phyloP scores from a whole-genome alignment of 768 basidiomycete genomes.

The Leccinum obscurum region DNA sequence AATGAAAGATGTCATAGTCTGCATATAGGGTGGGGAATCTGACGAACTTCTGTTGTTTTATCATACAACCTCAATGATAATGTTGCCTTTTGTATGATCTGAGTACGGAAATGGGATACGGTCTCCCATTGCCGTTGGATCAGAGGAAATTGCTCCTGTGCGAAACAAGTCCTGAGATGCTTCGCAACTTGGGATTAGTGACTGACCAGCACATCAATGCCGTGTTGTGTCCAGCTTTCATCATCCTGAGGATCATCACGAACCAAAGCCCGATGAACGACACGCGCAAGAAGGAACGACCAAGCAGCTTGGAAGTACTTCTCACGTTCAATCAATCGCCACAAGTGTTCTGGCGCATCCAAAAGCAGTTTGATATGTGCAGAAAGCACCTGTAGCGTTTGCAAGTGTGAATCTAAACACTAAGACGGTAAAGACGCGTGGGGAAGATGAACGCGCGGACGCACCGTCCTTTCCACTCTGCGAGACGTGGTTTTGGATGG shows the following conservation, averaged over 20 bases:
- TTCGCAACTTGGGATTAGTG: background rate
- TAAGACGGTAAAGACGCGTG: background rate
- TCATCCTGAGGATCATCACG: constrained; percentile 65
- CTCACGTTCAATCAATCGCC: constrained; percentile 81
- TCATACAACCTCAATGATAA: constrained; percentile 67
- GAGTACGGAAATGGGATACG: constrained; percentile 81
- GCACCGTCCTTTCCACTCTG: constrained; percentile 44
- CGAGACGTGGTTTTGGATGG: constrained; percentile 42
- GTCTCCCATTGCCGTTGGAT: constrained; percentile 93
- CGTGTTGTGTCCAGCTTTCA: constrained; percentile 55
- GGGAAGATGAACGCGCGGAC: constrained; percentile 11
- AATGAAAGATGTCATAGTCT: background rate
- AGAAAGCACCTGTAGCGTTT: constrained; percentile 70
- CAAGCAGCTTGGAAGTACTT: constrained; percentile 82
- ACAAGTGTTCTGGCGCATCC: constrained; percentile 90
- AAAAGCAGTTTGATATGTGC: constrained; percentile 90
- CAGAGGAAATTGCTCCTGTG: constrained; percentile 82
- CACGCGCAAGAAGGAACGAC: constrained; percentile 83
- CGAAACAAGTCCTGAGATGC: background rate
- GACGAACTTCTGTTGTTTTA: constrained; percentile 52
- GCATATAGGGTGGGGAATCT: background rate
- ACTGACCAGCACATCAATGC: constrained; percentile 63
- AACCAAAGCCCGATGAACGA: constrained; percentile 76
- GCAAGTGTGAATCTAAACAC: constrained; percentile 61
- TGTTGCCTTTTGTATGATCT: constrained; percentile 88